Conservation (phyloP, 2,329 filamentous ascomycete genomes). For the Colletotrichum australisinense region DNA sequence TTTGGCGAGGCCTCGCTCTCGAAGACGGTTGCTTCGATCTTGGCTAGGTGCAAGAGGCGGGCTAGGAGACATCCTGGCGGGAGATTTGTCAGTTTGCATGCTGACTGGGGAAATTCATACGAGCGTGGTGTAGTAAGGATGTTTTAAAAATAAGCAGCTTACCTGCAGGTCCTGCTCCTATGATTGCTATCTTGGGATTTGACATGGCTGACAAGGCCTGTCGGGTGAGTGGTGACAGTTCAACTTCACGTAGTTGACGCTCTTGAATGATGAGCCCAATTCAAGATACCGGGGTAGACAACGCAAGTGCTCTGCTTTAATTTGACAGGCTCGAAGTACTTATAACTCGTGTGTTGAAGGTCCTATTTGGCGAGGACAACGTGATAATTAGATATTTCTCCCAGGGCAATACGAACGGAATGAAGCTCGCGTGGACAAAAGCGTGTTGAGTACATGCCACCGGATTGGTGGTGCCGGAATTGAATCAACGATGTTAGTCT, state of each 20-base stretch:
- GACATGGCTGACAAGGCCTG: not conserved
- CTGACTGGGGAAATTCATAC: not conserved
- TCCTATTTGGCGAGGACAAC: not conserved
- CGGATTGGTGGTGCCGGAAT: not conserved
- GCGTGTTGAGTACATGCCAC: not conserved
- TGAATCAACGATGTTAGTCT: not conserved
- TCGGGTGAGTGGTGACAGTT: not conserved
- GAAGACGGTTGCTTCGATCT: conserved; percentile 60
- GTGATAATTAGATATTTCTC: not conserved
- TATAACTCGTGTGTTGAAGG: not conserved
- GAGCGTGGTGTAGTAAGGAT: not conserved
- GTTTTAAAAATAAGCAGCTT: not conserved
- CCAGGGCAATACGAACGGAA: not conserved
- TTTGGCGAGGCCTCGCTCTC: conserved; percentile 58
- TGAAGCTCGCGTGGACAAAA: not conserved
- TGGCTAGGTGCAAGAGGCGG: conserved; percentile 60
- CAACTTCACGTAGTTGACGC: no score
- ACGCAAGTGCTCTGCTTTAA: not conserved
- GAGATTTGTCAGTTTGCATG: not conserved
- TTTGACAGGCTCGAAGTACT: not conserved
- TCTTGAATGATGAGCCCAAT: no score
- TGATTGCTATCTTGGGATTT: conserved; percentile 53
- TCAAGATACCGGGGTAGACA: not conserved
- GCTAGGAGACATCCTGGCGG: conserved; percentile 58
- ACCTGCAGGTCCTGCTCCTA: conserved; percentile 59